Conservation (phyloP, 139 green algal genomes). For the Chlamydomonas asymmetrica region DNA sequence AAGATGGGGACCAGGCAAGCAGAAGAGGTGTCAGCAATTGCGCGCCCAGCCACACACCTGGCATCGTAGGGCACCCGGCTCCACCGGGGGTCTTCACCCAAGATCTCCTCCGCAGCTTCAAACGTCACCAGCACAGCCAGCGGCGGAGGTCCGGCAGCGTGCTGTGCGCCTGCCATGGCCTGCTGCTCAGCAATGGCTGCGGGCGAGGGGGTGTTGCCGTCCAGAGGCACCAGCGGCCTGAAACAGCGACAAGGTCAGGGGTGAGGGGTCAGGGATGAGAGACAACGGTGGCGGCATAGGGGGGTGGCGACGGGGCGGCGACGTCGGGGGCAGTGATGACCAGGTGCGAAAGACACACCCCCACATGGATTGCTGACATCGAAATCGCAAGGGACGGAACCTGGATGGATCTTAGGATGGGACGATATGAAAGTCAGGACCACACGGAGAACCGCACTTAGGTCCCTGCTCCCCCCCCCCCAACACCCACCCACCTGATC, state of each 20-base stretch:
- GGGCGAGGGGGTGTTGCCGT: background rate
- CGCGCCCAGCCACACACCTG: too few relatives aligned
- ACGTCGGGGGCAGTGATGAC: background rate
- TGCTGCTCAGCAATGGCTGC: too few relatives aligned
- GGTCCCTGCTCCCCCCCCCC: background rate
- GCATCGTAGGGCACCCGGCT: slow-evolving; percentile 13
- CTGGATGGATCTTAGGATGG: background rate
- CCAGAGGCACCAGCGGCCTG: slow-evolving; percentile 21
- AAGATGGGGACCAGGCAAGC: too few relatives aligned
- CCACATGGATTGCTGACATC: background rate
- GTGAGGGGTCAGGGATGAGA: background rate
- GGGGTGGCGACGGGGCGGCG: background rate
- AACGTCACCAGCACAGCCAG: background rate
- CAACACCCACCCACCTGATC: slow-evolving; percentile 12
- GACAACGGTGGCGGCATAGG: background rate
- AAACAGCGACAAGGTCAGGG: background rate
- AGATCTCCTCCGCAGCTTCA: background rate
- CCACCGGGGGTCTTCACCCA: slow-evolving; percentile 18
- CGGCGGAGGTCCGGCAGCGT: too few relatives aligned
- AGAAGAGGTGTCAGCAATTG: too few relatives aligned
- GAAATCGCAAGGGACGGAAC: background rate
- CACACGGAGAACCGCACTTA: background rate
- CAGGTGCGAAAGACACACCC: background rate
- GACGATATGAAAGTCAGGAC: background rate
- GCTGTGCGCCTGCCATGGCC: too few relatives aligned